Conservation (phyloP, 2,329 filamentous ascomycete genomes). For the Helotiales sp. region DNA sequence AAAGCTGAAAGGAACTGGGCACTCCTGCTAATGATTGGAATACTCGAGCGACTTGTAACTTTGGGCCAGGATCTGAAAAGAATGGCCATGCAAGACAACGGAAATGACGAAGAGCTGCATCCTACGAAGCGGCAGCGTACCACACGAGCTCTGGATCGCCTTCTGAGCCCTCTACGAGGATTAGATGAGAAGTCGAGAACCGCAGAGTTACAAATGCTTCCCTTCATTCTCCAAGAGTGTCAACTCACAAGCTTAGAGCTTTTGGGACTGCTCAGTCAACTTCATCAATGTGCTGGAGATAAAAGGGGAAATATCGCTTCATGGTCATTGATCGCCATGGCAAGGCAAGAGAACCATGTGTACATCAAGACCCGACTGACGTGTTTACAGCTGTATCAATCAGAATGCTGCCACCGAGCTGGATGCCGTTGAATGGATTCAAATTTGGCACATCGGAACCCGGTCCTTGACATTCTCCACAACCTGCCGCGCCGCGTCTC, state of each 20-base stretch:
- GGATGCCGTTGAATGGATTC: constrained; percentile 60
- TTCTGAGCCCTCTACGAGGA: constrained; percentile 29
- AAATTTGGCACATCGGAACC: constrained; percentile 73
- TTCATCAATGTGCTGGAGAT: constrained; percentile 63
- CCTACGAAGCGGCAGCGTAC: constrained; percentile 35
- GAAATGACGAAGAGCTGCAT: constrained; percentile 19
- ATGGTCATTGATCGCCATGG: constrained; percentile 83
- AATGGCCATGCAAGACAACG: constrained; percentile 2
- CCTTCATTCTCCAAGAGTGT: constrained; percentile 48
- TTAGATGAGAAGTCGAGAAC: constrained; percentile 25
- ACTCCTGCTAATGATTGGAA: constrained; percentile 57
- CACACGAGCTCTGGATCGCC: constrained; percentile 22
- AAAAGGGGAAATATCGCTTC: constrained; percentile 67
- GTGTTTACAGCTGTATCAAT: constrained; percentile 45
- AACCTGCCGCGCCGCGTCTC: constrained; percentile 75
- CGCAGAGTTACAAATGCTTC: constrained; percentile 51
- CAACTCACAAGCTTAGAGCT: constrained; percentile 52
- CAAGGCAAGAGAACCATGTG: constrained; percentile 58
- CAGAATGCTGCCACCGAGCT: constrained; percentile 40
- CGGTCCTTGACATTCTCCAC: constrained; percentile 69
- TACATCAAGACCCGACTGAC: constrained; percentile 15
- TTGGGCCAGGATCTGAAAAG: constrained; percentile 20
- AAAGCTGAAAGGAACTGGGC: constrained; percentile 62
- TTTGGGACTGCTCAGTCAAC: constrained; percentile 53
- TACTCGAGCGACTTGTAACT: constrained; percentile 47